phyloP scores from a whole-genome alignment of 257 asterid genomes.

The Marsdenia floribunda region DNA sequence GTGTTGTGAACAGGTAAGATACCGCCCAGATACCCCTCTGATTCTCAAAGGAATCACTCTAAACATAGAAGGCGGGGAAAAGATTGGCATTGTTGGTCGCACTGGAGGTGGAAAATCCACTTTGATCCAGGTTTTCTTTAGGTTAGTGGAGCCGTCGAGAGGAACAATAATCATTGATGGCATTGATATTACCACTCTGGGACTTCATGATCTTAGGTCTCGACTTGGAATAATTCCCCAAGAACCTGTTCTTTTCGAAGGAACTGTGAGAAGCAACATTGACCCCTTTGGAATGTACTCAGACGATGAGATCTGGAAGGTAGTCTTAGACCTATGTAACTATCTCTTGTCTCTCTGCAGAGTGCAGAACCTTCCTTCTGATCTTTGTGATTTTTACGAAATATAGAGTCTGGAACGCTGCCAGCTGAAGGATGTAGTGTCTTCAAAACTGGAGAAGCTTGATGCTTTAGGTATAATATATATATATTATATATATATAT shows the following conservation, averaged over 20 bases:
- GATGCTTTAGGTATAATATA: slow-evolving; percentile 61
- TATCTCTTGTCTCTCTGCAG: not conserved
- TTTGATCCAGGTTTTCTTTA: slow-evolving; percentile 78
- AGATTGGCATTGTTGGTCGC: slow-evolving; percentile 95
- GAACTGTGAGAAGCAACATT: slow-evolving; percentile 91
- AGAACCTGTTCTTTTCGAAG: slow-evolving; percentile 96
- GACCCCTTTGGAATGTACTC: slow-evolving; percentile 80
- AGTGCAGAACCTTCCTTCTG: not conserved
- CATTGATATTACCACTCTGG: slow-evolving; percentile 62
- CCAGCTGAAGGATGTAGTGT: slow-evolving; percentile 92
- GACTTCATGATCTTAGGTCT: slow-evolving; percentile 94
- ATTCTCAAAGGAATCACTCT: slow-evolving; percentile 76
- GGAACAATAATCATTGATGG: slow-evolving; percentile 72
- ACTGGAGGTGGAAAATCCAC: slow-evolving; percentile 99
- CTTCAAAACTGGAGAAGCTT: slow-evolving; percentile 77
- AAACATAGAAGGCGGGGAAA: slow-evolving; percentile 79
- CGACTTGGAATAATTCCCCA: slow-evolving; percentile 98
- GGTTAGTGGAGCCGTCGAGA: slow-evolving; percentile 91
- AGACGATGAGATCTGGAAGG: slow-evolving; percentile 97
- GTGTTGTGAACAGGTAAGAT: slow-evolving; percentile 55
- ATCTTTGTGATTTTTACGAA: slow-evolving; percentile 2
- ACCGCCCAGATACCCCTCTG: slow-evolving; percentile 84
- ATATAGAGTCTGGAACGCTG: slow-evolving; percentile 83
- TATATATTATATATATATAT: not conserved
- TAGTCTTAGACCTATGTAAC: slow-evolving; percentile 14